Conservation (phyloP, 2,329 filamentous ascomycete genomes). For the Falciphora oryzae region DNA sequence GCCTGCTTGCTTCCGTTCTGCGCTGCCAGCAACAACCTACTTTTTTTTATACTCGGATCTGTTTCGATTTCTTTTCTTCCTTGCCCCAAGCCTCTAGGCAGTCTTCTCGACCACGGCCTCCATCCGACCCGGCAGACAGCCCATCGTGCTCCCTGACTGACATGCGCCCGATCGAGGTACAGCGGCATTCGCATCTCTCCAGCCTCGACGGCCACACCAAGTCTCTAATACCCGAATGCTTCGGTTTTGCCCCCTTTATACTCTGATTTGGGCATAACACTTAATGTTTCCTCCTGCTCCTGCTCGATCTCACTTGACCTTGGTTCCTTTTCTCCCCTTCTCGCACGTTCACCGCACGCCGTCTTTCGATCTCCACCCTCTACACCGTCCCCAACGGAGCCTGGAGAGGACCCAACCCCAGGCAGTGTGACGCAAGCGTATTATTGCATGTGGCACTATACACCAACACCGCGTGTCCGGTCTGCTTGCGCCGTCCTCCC, state of each 20-base stretch:
- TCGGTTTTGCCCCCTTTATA: neutral
- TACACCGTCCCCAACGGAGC: neutral
- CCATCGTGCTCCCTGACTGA: neutral
- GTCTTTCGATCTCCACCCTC: neutral
- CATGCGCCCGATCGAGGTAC: neutral
- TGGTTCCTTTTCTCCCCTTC: neutral
- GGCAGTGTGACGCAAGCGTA: neutral
- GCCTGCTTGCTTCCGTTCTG: neutral
- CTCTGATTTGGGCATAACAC: neutral
- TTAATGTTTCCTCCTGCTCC: neutral
- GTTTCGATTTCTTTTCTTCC: neutral
- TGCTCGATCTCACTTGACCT: neutral
- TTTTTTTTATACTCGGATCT: neutral
- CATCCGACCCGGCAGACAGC: neutral
- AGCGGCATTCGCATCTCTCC: neutral
- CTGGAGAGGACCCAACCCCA: neutral
- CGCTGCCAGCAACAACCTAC: neutral
- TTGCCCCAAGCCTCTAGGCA: neutral
- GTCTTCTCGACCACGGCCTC: neutral
- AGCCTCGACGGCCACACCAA: neutral
- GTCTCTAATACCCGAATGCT: neutral
- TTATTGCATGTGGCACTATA: neutral
- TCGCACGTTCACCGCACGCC: neutral
- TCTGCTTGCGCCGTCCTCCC: neutral
- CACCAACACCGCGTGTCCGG: neutral